Percentiles rank a stretch among this genome's conserved stretches.
Evolutionary conservation across 148 eudicot species (phyloP).

Genomic region (Cornus florida): DNA sequence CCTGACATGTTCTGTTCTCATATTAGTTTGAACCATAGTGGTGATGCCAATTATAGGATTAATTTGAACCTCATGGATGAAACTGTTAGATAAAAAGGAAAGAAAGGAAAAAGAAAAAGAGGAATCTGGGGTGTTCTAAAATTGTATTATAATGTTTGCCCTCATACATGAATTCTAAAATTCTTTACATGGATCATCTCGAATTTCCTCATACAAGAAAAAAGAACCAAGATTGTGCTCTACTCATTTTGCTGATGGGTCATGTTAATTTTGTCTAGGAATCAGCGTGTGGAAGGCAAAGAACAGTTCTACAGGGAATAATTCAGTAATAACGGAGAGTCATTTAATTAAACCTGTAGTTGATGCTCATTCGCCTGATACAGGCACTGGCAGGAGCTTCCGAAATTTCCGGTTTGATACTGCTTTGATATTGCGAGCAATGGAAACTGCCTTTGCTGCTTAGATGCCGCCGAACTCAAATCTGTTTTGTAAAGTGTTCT

Average conservation of each 20-base stretch:
- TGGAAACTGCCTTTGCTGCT: constrained; percentile 53
- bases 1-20: not conserved
- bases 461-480: not conserved
- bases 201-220: no score
- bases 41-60: not conserved
- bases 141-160: not conserved
- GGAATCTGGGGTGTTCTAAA: not conserved
- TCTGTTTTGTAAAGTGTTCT: constrained; percentile 5
- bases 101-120: not conserved
- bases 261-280: constrained; percentile 32
- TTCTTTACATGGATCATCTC: no score
- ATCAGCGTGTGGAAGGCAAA: constrained; percentile 81
- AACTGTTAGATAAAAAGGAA: not conserved
- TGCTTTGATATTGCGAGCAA: constrained; percentile 49
- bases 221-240: no score
- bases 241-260: constrained; percentile 1
- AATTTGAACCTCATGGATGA: not conserved
- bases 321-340: constrained; percentile 46
- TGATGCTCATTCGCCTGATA: constrained; percentile 34
- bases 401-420: constrained; percentile 70
- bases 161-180: not conserved
- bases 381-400: constrained; percentile 64
- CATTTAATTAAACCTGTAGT: constrained; percentile 45
- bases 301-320: constrained; percentile 66
- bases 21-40: not conserved